phyloP scores from a whole-genome alignment of 2,329 filamentous ascomycete species.

The Cadophora malorum region DNA sequence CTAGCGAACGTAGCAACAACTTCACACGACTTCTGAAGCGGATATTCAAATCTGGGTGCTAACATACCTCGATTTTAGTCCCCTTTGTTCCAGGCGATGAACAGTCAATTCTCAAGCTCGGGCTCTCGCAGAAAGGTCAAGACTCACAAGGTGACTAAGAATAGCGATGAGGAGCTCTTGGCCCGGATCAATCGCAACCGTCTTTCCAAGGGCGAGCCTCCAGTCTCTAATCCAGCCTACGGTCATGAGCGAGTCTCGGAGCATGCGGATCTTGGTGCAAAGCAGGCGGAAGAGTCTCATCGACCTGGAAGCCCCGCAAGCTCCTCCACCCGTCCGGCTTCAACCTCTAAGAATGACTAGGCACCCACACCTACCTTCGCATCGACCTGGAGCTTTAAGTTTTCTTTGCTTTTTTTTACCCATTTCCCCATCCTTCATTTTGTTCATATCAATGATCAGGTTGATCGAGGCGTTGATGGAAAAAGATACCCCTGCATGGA shows the following conservation, averaged over 20 bases:
- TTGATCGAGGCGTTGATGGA: slow-evolving; percentile 3
- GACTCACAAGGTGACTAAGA: not conserved
- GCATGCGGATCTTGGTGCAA: not conserved
- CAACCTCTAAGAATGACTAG: not conserved
- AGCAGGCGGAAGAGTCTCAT: too few species aligned
- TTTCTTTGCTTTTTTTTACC: not conserved
- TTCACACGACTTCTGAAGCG: not conserved
- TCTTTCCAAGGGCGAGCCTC: not conserved
- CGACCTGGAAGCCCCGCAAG: not conserved
- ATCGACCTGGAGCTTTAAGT: not conserved
- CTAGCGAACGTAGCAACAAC: not conserved
- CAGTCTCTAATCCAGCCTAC: not conserved
- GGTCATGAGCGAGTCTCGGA: not conserved
- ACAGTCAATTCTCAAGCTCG: not conserved
- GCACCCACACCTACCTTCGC: not conserved
- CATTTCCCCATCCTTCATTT: not conserved
- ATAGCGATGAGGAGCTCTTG: not conserved
- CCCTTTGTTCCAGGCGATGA: not conserved
- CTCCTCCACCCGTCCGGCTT: too few species aligned
- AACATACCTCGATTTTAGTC: not conserved
- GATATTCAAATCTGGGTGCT: not conserved
- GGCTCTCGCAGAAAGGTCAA: not conserved
- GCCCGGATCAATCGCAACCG: slow-evolving; percentile 4
- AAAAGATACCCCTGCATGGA: slow-evolving; percentile 9
- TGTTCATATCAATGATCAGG: not conserved